Evolutionary conservation across 2,329 filamentous ascomycete species (phyloP), one percentile per base, ranked within the genome.

Genomic region (Fusarium bulbicola): DNA sequence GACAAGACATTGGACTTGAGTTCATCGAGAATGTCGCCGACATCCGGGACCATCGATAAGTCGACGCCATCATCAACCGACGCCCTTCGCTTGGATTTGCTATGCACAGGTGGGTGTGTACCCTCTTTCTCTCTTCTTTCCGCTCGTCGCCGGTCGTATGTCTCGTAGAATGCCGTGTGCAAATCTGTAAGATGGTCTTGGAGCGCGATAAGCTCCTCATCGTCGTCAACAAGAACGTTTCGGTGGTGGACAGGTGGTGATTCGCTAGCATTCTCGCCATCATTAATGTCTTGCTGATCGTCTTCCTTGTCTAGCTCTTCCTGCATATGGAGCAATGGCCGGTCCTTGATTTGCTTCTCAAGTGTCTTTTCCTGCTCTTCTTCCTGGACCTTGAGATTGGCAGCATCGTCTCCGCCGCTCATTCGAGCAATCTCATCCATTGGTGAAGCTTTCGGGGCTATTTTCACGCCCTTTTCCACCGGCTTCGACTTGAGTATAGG

Each of bases 301-400:
- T 94, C 91, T 77, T 95, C 93, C 76, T 94, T 93, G 78, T 99
- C 96, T 28, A 98, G 87, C 80, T 95, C 88, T 77, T 97, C 93
- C 81, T 99, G 96, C 84, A 97, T 92, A 79, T 96, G 94, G n/a
- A 97, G 85, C 34, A 99, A 84, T 0, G 96, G 96, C 20, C 95
- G 90, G 70, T 98, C 95, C 68, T 92, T 93, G 24, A 98, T 88
- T 82, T 99, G 96, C 68, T 95, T 94, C 79, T 95, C 92, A 54
- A 99, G 89, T 2, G 92, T 89, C 79, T 95, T 93, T 77, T 96
- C 94, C 80, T 98, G 95, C 77, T 96, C 93, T 72, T 93, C 91
- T 7, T 91, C 88, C 84, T 98, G 95, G 71, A 92, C 87, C 78
- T 94, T 90, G 5, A 96, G 85, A 45, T 92, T 85, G 6, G 86